Base-by-base conservation (phyloP, 2,329 filamentous ascomycete species). In the Microdochium nivale region DNA sequence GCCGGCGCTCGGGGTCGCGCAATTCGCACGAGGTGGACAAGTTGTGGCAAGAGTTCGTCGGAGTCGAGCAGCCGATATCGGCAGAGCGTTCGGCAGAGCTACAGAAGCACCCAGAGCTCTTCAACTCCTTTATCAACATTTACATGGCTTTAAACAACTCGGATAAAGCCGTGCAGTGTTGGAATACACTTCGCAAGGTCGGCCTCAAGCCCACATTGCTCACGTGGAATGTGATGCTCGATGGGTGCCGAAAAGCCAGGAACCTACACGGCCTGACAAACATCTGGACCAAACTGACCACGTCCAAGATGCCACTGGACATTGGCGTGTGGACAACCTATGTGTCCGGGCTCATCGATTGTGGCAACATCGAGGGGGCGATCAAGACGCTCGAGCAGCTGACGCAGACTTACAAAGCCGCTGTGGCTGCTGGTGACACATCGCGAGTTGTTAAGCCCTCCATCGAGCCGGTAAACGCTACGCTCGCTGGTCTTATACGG, bases 171-270 rank as follows among this genome's bases (percentile, higher is more conserved):
- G 52, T 66, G 25, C 23, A 21, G 2, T 59, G 54, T 16, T 62
- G 63, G 68, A 44, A 66, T 30, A 40, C 58, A 8, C n/a, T 64
- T 9, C 54, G 57, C 30, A 55, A 55, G 50, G 49, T 78, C 49
- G 80, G 78, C 1, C 62, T 86, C 27, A 65, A 70, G 52, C 84
- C 87, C 14, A 83, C 76, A 7, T 60, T 85, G 51, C 77, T 72
- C 58, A 86, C 87, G 0, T 94, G 87, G 79, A 86, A 83, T 37
- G 71, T 80, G 44, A 86, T 94, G 78, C 79, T 94, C 57, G 75
- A 80, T 52, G 88, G 88, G 1, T 89, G 84, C 67, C 79, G 78
- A 61, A 75, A 73, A 49, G 75, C 80, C 49, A 74, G 74, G 51
- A 83, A 89, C 58, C 57, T 73, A 0, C 64, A 71, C n/a, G 81